Evolutionary conservation across 192 early-diverging fungal genomes (phyloP).

Genomic region (Piromyces sp.): DNA sequence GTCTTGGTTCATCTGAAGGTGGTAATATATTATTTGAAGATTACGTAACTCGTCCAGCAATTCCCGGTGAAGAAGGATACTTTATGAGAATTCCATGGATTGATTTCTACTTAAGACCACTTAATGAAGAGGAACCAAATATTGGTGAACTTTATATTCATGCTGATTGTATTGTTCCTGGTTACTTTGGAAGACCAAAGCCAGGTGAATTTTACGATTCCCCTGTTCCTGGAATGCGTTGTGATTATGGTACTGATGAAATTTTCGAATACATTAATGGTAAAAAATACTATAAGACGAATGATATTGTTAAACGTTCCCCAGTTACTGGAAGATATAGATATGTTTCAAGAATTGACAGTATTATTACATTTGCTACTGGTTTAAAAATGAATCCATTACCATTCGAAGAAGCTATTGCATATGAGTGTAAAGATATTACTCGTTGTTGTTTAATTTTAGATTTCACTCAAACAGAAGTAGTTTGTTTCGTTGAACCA

Average conservation of each 20-base stretch:
- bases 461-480: background rate
- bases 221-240: background rate
- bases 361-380: background rate
- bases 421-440: background rate
- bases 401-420: background rate
- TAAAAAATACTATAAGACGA: background rate
- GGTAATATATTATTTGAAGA: background rate
- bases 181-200: background rate
- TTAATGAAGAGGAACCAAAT: background rate
- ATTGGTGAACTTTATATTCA: background rate
- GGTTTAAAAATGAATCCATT: background rate
- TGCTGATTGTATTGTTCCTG: background rate
- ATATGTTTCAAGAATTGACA: background rate
- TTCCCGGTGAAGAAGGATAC: background rate
- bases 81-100: background rate
- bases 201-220: background rate
- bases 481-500: background rate
- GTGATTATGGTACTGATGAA: background rate
- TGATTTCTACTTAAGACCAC: background rate
- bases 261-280: background rate
- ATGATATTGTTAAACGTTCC: background rate
- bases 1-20: background rate
- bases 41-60: background rate
- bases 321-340: background rate
- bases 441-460: background rate